These are phyloP conservation scores for Hanseniaspora vineae DNA, from an alignment of 805 yeast genomes.

Conservation along the genomic window DNA sequence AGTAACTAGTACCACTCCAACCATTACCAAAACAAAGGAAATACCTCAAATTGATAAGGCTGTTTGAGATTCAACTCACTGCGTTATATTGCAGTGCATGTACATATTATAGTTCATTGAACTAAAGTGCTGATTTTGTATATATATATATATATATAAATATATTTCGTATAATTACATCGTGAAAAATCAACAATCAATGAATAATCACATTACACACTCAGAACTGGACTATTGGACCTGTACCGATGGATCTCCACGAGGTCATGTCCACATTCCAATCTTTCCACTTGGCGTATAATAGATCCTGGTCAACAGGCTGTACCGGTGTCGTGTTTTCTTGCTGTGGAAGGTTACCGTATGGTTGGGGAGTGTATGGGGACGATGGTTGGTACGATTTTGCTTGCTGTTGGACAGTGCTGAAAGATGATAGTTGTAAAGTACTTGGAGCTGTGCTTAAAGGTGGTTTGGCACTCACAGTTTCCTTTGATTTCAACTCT, in stretches of 20 bases:
- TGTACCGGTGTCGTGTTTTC: constrained; percentile 12
- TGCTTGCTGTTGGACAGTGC: constrained; percentile 11
- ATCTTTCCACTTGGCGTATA: constrained; percentile 60
- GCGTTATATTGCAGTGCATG: constrained; percentile 7
- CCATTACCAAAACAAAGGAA: too few relatives aligned
- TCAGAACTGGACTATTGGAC: constrained; percentile 42
- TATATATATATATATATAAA: not conserved
- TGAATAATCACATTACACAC: not conserved
- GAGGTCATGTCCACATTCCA: constrained; percentile 80
- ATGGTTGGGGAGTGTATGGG: constrained; percentile 8
- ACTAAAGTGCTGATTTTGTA: too few relatives aligned
- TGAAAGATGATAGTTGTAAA: constrained; percentile 1
- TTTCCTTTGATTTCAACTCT: constrained; percentile 12
- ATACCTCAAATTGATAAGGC: too few relatives aligned
- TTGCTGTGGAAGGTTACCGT: constrained; percentile 9
- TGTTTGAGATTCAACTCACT: too few relatives aligned
- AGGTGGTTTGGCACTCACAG: constrained; percentile 4
- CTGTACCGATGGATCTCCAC: constrained; percentile 66
- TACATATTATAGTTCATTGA: too few relatives aligned
- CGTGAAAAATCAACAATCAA: too few relatives aligned
- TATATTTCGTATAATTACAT: not conserved
- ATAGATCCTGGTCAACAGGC: constrained; percentile 34
- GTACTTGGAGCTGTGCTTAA: constrained; percentile 10
- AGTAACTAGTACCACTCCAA: too few relatives aligned
- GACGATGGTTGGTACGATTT: constrained; percentile 11